A percentile compares a stretch with the other conserved stretches of the same genome.
Conservation (phyloP, 148 eudicot genomes). For the Fagopyrum esculentum region DNA sequence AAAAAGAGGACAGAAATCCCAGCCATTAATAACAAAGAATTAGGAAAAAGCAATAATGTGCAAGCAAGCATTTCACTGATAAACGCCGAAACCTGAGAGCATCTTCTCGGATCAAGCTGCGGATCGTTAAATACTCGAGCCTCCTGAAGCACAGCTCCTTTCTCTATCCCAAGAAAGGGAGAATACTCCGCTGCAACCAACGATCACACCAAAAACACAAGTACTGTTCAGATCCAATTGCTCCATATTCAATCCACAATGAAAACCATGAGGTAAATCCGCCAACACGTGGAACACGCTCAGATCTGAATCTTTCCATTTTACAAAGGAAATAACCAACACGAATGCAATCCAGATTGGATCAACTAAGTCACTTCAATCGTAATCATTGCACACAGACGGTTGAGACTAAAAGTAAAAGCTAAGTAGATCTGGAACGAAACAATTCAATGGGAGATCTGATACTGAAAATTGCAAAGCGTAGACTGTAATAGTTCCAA, state of each 20-base stretch:
- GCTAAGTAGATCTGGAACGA: constrained; percentile 17
- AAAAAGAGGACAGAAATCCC: background rate
- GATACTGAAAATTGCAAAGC: background rate
- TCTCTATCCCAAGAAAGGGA: constrained; percentile 87
- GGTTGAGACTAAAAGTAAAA: background rate
- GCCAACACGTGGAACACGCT: background rate
- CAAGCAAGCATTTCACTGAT: constrained; percentile 6
- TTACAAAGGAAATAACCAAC: background rate
- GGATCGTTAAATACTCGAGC: constrained; percentile 95
- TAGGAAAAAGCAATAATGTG: constrained; percentile 12
- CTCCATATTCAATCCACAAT: constrained; percentile 4
- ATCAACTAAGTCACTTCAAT: constrained; percentile 12
- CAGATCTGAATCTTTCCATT: constrained; percentile 1
- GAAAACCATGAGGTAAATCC: background rate
- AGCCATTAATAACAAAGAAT: background rate
- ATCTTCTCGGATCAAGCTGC: constrained; percentile 85
- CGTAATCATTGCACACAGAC: constrained; percentile 9
- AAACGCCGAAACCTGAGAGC: constrained; percentile 58
- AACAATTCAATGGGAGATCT: constrained; percentile 3
- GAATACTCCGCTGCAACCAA: constrained; percentile 63
- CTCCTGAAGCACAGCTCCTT: constrained; percentile 93
- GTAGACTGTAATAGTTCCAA: background rate
- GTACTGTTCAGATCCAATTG: constrained; percentile 21
- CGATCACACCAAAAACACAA: background rate
- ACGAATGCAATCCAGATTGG: background rate